Evolutionary conservation across 1,284 basidiomycete genomes (phyloP).

Genomic region (Puccinia triticina): DNA sequence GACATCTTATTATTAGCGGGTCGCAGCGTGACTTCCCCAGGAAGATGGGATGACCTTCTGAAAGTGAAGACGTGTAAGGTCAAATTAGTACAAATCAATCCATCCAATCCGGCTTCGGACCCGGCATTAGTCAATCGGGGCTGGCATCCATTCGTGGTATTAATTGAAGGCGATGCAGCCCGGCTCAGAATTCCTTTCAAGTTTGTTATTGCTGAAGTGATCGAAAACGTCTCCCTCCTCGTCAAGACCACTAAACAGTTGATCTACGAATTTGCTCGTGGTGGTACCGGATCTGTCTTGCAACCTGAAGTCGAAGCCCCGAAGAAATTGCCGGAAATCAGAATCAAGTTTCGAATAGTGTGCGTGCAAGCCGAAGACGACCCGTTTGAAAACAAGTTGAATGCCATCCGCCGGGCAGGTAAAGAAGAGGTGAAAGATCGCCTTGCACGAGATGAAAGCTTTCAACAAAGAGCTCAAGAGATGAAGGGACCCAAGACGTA

Average conservation of each 20-base stretch:
- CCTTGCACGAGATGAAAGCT: slow-evolving; percentile 77
- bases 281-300: slow-evolving; percentile 57
- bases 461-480: slow-evolving; percentile 73
- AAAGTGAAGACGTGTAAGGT: slow-evolving; percentile 69
- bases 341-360: slow-evolving; percentile 68
- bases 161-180: slow-evolving; percentile 69
- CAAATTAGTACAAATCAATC: slow-evolving; percentile 57
- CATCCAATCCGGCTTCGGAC: slow-evolving; percentile 18
- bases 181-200: slow-evolving; percentile 78
- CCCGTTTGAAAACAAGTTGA: slow-evolving; percentile 78
- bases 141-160: slow-evolving; percentile 57
- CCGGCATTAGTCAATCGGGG: slow-evolving; percentile 56
- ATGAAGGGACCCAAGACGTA: slow-evolving; percentile 61
- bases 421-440: slow-evolving; percentile 75
- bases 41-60: slow-evolving; percentile 78
- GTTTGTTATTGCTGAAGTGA: slow-evolving; percentile 67
- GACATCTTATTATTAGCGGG: slow-evolving; percentile 63
- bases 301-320: slow-evolving; percentile 57
- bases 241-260: slow-evolving; percentile 63
- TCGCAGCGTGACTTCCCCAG: slow-evolving; percentile 60
- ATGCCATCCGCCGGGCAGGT: slow-evolving; percentile 77
- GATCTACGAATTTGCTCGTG: slow-evolving; percentile 60
- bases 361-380: slow-evolving; percentile 82
- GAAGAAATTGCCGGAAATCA: slow-evolving; percentile 64
- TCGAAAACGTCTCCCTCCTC: slow-evolving; percentile 61